Base-by-base conservation (phyloP, 2,329 filamentous ascomycete species). In the Aspergillus latus region DNA sequence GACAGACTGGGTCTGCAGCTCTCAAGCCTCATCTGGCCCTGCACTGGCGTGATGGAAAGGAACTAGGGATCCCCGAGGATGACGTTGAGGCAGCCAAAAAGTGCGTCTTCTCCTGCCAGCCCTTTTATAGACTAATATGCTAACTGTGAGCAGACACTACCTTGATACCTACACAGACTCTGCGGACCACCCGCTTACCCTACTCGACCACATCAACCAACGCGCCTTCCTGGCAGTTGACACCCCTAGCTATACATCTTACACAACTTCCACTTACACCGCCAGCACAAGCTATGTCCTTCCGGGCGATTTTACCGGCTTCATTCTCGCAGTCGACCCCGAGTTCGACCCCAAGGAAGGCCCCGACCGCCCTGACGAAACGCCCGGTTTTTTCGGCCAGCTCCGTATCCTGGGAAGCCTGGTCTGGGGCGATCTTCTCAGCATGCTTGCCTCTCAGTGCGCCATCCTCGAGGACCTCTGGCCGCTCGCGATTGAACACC, bases 391-490 rank as follows among this genome's bases (percentile, higher is more conserved):
- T 32, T 49, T 42, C 3, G 68, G 68, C 4, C 57, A 64, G 21
- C 62, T 72, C 62, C 68, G 67, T 7, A 62, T 72, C 21, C 59
- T 68, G 7, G 66, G 66, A 26, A 68, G 61, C 26, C 58, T 72
- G 4, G 42, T 72, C n/a, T 71, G 69, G 67, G 60, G 63, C 11
- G 69, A 72, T 34, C 39, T 72, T 2, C 66, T 60, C 37, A 65
- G 64, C 1, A 37, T 61, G 40, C 34, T 63, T 1, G 34, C 53
- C 6, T 53, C 62, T 9, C 61, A 68, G 44, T 49, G 58, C 1
- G 55, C 56, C 7, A n/a, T 45, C 10, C 44, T 68, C 3, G 58
- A 62, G 43, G 64, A 67, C 10, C 30, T 68, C 26, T 72, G 67
- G 66, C 68, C 67, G 1, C 49, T 57, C 2, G 54, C 49, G 1